A percentile compares a stretch with the other conserved stretches of the same genome.
These are phyloP conservation scores for Meyerozyma sp. DNA, from an alignment of 1,139 yeast genomes.

Conservation along the genomic window DNA sequence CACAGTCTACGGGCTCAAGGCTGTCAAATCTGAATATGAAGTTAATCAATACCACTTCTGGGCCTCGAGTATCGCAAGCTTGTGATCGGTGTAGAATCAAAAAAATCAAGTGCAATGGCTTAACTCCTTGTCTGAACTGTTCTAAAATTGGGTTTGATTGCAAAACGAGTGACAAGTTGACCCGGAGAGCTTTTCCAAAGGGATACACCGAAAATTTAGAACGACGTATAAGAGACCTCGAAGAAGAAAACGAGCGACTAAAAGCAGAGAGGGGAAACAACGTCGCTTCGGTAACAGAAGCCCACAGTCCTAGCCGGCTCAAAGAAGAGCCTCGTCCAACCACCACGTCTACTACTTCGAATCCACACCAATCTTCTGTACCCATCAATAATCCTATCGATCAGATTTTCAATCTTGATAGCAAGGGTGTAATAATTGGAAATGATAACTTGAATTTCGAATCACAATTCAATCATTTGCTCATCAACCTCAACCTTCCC, in stretches of 20 bases:
- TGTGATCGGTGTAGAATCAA: conserved; percentile 76
- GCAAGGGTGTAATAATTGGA: conserved; percentile 43
- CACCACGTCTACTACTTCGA: conserved; percentile 6
- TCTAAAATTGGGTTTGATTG: conserved; percentile 60
- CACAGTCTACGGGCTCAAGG: too few relatives aligned
- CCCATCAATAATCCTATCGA: conserved; percentile 45
- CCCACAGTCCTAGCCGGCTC: conserved; percentile 1
- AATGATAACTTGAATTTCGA: conserved; percentile 46
- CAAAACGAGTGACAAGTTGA: conserved; percentile 64
- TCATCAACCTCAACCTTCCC: conserved; percentile 42
- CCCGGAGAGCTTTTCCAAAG: conserved; percentile 69
- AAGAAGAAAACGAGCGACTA: conserved; percentile 48
- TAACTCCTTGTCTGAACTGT: conserved; percentile 67
- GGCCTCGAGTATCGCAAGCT: conserved; percentile 62
- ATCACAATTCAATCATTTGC: conserved; percentile 42
- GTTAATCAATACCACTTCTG: conserved; percentile 35
- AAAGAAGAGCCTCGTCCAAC: neutral
- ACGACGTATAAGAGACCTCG: conserved; percentile 52
- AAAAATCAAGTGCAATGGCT: conserved; percentile 73
- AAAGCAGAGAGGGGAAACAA: conserved; percentile 11
- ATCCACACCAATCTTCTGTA: conserved; percentile 12
- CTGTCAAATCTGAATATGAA: conserved; percentile 21
- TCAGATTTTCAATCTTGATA: conserved; percentile 42
- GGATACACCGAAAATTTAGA: conserved; percentile 76
- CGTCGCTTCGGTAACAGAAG: conserved; percentile 2